Evolutionary conservation across 2,329 filamentous ascomycete species (phyloP).

Genomic region (Fusarium sp.): DNA sequence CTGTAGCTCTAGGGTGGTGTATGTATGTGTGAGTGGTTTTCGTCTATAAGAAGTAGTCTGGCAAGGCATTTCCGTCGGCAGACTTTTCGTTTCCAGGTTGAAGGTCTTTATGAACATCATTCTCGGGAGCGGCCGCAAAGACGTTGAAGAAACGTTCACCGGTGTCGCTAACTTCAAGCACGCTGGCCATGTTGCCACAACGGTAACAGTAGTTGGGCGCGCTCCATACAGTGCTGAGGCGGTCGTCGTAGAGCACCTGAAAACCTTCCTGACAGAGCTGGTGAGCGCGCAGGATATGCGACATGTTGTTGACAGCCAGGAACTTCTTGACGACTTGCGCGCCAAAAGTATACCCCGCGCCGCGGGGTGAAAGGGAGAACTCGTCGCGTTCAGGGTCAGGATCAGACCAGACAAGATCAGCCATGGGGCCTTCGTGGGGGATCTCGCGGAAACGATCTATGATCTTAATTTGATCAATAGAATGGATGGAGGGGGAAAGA

Average conservation of each 20-base stretch:
- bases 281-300: conserved; percentile 96
- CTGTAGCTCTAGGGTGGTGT: conserved; percentile 22
- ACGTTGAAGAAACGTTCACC: conserved; percentile 98
- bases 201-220: conserved; percentile 96
- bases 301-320: conserved; percentile 96
- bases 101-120: conserved; percentile 89
- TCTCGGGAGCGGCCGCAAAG: conserved; percentile 96
- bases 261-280: conserved; percentile 98
- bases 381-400: conserved; percentile 98
- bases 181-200: conserved; percentile 97
- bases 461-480: conserved; percentile 99
- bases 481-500: conserved; percentile 91
- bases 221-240: conserved; percentile 96
- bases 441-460: conserved; percentile 99
- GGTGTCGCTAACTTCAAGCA: conserved; percentile 93
- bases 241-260: conserved; percentile 95
- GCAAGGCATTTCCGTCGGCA: conserved; percentile 73
- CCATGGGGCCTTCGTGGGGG: conserved; percentile 98
- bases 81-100: conserved; percentile 81
- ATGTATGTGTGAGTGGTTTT: conserved; percentile 8
- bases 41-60: conserved; percentile 76
- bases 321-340: conserved; percentile 99
- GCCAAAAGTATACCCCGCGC: conserved; percentile 97
- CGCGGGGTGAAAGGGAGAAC: conserved; percentile 92
- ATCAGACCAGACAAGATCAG: conserved; percentile 98